Conservation (phyloP, 2,329 filamentous ascomycete species). For the Ascochyta lentis region DNA sequence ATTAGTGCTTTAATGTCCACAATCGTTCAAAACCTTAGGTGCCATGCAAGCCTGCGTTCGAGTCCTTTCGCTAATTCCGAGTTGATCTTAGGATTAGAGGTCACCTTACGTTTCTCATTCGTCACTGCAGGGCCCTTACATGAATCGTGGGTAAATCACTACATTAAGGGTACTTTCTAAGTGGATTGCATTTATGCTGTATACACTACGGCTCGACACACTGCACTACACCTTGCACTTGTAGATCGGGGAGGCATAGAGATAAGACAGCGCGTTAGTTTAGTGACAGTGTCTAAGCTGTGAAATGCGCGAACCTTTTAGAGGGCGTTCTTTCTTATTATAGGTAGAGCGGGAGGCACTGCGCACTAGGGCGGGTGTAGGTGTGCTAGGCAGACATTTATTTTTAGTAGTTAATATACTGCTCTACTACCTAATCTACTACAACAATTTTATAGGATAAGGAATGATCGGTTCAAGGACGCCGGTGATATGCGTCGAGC, state of each 20-base stretch:
- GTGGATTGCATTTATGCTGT: neutral
- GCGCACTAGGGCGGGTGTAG: too few relatives aligned
- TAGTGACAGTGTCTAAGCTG: too few relatives aligned
- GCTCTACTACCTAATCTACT: too few relatives aligned
- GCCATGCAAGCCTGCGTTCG: neutral
- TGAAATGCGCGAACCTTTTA: too few relatives aligned
- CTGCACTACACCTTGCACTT: neutral
- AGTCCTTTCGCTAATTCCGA: neutral
- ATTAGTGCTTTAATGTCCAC: neutral
- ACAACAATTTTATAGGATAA: too few relatives aligned
- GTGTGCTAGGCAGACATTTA: too few relatives aligned
- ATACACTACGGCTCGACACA: neutral
- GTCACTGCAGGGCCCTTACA: neutral
- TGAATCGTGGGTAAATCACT: neutral
- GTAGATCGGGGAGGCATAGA: neutral
- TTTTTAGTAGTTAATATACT: too few relatives aligned
- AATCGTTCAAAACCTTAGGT: neutral
- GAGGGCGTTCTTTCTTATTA: too few relatives aligned
- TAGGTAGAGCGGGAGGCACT: too few relatives aligned
- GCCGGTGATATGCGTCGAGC: too few relatives aligned
- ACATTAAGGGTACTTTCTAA: neutral
- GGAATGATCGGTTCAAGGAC: too few relatives aligned
- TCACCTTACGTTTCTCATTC: neutral
- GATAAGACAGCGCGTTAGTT: too few relatives aligned
- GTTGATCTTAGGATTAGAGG: neutral